Percentiles rank a stretch among this genome's conserved stretches.
phyloP scores from a whole-genome alignment of 2,329 filamentous ascomycete species.

The Tympanopsis confertula region DNA sequence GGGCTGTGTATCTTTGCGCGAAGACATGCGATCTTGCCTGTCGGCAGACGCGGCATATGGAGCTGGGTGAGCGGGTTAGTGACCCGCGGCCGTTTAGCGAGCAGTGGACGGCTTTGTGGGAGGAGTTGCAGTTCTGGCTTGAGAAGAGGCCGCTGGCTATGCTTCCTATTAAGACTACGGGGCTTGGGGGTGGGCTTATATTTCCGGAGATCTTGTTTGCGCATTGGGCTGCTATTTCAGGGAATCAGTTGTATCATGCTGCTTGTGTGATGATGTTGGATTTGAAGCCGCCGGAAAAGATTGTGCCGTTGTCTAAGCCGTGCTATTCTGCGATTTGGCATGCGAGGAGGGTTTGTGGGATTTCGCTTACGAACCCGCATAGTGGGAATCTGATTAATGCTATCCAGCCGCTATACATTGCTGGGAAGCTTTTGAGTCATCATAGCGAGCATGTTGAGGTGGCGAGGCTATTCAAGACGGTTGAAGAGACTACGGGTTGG shows the following conservation, averaged over 20 bases:
- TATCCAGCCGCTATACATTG: conserved; percentile 40
- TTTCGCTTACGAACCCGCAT: conserved; percentile 36
- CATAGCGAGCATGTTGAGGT: conserved; percentile 23
- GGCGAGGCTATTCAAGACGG: conserved; percentile 24
- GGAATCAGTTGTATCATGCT: conserved; percentile 42
- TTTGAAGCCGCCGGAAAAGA: conserved; percentile 20
- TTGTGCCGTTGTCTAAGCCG: conserved; percentile 14
- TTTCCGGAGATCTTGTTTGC: conserved; percentile 38
- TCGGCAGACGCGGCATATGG: conserved; percentile 23
- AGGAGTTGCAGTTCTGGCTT: conserved; percentile 32
- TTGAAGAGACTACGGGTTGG: conserved; percentile 35
- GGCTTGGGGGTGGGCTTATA: conserved; percentile 14
- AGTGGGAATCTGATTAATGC: conserved; percentile 41
- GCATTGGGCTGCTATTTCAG: conserved; percentile 37
- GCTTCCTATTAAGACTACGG: conserved; percentile 18
- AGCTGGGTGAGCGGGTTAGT: conserved; percentile 26
- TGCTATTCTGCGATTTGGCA: conserved; percentile 33
- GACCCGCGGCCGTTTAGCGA: conserved; percentile 21
- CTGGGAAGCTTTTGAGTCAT: conserved; percentile 37
- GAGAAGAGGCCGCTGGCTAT: conserved; percentile 26
- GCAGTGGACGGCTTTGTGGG: conserved; percentile 31
- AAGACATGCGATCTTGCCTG: conserved; percentile 32
- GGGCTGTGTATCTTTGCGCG: conserved; percentile 38
- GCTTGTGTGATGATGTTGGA: conserved; percentile 37
- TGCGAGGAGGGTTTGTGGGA: conserved; percentile 36